Base-by-base conservation (phyloP, 2,329 filamentous ascomycete species). In the Kalaharituber pfeilii region DNA sequence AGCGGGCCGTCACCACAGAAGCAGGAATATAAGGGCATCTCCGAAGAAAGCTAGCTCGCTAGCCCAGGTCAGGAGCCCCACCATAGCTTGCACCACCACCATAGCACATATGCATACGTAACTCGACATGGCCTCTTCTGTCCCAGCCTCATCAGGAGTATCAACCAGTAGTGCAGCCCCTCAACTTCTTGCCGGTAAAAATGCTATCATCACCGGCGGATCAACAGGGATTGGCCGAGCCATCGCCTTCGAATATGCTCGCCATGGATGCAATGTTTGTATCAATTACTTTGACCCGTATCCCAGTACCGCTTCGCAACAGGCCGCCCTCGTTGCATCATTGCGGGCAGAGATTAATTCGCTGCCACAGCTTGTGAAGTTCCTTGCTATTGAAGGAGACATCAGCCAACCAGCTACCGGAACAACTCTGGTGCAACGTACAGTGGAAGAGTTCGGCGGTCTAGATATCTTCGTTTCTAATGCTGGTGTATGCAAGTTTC, bases 391-490 rank as follows among this genome's bases (percentile, higher is more conserved):
- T 82, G 0, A 84, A 81, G 62, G 62, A n/a, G 62, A 64, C 39
- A 63, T 64, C 49, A 59, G 56, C 15, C 62, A 63, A 49, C 62
- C 62, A 20, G 56, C 57, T 3, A 64, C 62, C 18, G 59, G 56
- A 44, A 60, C 62, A 22, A 63, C 61, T 51, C 62, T 64, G 42
- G 59, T 64, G 9, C 58, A 59, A 42, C 56, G 57, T 15, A 60
- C 62, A 2, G 55, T 64, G n/a, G 60, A 63, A 33, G 55, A 56
- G 1, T 64, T 62, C 36, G 69, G 69, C 0, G 64, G 82, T 84
- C 69, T 87, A 29, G 82, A 86, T 68, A 72, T 94, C 5, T 89
- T 89, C 68, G 83, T 94, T 26, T 85, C 80, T 67, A 63, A 62
- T 28, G 62, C 62, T 24, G 62, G 62, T 11, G 62, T 62, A 53